Evolutionary conservation across 2,329 filamentous ascomycete species (phyloP).

Genomic region (Curvularia sp.): DNA sequence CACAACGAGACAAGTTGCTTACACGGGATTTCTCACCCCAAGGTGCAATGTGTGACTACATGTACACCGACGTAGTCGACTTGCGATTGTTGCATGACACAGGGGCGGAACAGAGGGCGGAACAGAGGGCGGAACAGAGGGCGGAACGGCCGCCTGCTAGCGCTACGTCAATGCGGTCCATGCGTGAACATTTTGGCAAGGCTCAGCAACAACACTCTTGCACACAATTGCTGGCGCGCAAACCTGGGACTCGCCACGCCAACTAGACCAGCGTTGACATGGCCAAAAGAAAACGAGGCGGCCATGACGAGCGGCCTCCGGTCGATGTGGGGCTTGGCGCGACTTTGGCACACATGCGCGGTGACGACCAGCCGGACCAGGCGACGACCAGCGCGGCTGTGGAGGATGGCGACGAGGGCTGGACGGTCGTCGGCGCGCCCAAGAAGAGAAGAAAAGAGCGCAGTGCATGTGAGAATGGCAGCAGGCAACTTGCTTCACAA

Average conservation of each 20-base stretch:
- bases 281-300: slow-evolving; percentile 43
- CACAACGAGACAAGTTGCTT: neutral
- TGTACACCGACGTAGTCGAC: too few relatives aligned
- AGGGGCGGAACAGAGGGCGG: too few relatives aligned
- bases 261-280: slow-evolving; percentile 27
- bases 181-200: neutral
- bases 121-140: neutral
- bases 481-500: slow-evolving; percentile 7
- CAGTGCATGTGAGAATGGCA: slow-evolving; percentile 4
- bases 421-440: slow-evolving; percentile 38
- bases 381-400: slow-evolving; percentile 17
- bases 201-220: neutral
- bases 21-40: neutral
- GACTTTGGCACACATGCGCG: slow-evolving; percentile 39
- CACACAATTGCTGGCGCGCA: neutral
- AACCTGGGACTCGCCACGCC: neutral
- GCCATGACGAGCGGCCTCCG: slow-evolving; percentile 26
- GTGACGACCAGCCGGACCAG: slow-evolving; percentile 23
- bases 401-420: slow-evolving; percentile 34
- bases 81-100: too few relatives aligned
- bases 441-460: slow-evolving; percentile 37
- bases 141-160: slow-evolving; percentile 1
- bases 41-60: neutral
- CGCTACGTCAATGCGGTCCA: slow-evolving; percentile 6
- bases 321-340: slow-evolving; percentile 40